These are phyloP conservation scores for Santalum album DNA, from an alignment of 164 flowering plant genomes.

Conservation along the genomic window DNA sequence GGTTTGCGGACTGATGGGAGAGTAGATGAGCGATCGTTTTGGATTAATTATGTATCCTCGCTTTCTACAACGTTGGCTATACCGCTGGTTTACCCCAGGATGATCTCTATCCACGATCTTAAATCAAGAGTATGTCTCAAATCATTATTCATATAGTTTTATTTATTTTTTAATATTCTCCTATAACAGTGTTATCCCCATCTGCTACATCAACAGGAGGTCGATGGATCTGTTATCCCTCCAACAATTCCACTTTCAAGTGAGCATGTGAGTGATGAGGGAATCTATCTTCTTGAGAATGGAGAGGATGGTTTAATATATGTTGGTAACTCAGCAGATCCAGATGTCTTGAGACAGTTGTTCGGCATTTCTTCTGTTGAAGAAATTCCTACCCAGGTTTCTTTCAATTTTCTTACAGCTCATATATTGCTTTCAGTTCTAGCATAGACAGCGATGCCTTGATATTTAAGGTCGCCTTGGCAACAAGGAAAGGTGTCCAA, in stretches of 20 bases:
- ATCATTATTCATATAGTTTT: too few relatives aligned
- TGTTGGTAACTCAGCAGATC: slow-evolving; percentile 56
- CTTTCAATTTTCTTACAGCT: background rate
- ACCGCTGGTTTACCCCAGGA: slow-evolving; percentile 82
- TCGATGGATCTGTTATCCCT: slow-evolving; percentile 46
- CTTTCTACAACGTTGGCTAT: slow-evolving; percentile 62
- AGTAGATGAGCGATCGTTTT: slow-evolving; percentile 82
- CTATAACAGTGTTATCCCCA: background rate
- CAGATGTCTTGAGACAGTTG: slow-evolving; percentile 44
- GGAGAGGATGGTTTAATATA: slow-evolving; percentile 82
- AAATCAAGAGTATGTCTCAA: slow-evolving; percentile 37
- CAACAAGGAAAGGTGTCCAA: too few relatives aligned
- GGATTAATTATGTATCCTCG: slow-evolving; percentile 70
- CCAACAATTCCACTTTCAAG: slow-evolving; percentile 72
- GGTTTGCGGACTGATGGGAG: slow-evolving; percentile 84
- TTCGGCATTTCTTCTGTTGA: slow-evolving; percentile 64
- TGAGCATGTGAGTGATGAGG: slow-evolving; percentile 76
- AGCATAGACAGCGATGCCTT: background rate
- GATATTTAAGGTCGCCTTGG: background rate
- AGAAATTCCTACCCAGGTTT: slow-evolving; percentile 76
- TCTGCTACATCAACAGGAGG: slow-evolving; percentile 37
- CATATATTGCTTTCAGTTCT: too few relatives aligned
- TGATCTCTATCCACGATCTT: slow-evolving; percentile 75
- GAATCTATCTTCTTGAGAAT: slow-evolving; percentile 87
- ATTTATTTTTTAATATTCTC: background rate